phyloP scores from a whole-genome alignment of 176 grass and related monocot species.

The Raddia distichophylla region DNA sequence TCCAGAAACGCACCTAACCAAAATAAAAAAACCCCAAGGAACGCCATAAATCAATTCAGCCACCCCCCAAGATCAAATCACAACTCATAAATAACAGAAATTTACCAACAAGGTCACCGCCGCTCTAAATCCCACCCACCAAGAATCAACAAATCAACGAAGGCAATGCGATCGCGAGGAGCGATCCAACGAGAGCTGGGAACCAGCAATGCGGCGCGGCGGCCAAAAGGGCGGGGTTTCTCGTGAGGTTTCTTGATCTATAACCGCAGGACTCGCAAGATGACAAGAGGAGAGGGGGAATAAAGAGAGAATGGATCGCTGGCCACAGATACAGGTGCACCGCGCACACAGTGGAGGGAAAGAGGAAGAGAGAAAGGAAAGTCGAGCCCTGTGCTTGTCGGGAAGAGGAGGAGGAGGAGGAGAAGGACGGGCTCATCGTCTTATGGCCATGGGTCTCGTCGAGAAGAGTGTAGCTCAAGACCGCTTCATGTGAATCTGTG shows the following conservation, averaged over 20 bases:
- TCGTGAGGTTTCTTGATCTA: conserved; percentile 65
- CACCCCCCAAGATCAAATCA: conserved; percentile 19
- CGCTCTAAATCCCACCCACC: conserved; percentile 28
- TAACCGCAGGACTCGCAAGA: conserved; percentile 38
- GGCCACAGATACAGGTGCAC: conserved; percentile 28
- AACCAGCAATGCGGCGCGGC: conserved; percentile 32
- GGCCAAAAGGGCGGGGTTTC: conserved; percentile 40
- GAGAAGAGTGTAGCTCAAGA: conserved; percentile 45
- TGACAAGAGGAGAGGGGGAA: conserved; percentile 46
- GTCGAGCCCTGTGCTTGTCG: conserved; percentile 49
- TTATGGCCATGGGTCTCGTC: conserved; percentile 34
- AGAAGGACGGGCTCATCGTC: conserved; percentile 14
- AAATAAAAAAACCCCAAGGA: conserved; percentile 25
- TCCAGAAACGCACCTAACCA: conserved; percentile 12
- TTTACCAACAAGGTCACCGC: conserved; percentile 15
- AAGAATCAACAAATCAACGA: conserved; percentile 12
- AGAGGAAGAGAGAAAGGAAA: conserved; percentile 38
- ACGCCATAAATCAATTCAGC: conserved; percentile 11
- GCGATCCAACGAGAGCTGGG: conserved; percentile 34
- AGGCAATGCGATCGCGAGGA: conserved; percentile 56
- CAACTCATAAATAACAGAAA: background rate
- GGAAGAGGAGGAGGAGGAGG: conserved; percentile 1
- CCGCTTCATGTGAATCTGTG: conserved; percentile 21
- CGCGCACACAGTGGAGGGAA: conserved; percentile 31
- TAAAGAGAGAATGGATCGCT: conserved; percentile 40